A percentile compares a stretch with the other conserved stretches of the same genome.
phyloP scores from a whole-genome alignment of 1,284 basidiomycete species.

The Fomitopsis palustris region DNA sequence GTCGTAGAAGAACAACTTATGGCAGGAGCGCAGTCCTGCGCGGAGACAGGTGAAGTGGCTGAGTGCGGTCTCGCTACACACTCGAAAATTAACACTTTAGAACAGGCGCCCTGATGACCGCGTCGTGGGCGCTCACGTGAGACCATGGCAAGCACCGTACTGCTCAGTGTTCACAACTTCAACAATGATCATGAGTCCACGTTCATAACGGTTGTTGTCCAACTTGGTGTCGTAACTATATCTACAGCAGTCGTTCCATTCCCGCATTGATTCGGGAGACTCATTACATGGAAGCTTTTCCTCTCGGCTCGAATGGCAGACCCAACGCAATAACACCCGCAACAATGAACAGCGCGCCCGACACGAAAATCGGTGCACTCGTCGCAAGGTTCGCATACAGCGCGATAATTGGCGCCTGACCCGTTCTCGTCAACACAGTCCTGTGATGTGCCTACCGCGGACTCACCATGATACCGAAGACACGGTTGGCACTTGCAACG shows the following conservation, averaged over 20 bases:
- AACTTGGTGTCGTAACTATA: too few relatives aligned
- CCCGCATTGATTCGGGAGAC: not conserved
- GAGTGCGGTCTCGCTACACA: too few relatives aligned
- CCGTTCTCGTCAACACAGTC: not conserved
- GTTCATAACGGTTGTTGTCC: too few relatives aligned
- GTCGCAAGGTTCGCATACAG: slow-evolving; percentile 58
- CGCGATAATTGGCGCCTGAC: slow-evolving; percentile 63
- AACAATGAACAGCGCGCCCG: slow-evolving; percentile 61
- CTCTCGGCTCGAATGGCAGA: slow-evolving; percentile 70
- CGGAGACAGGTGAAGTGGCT: too few relatives aligned
- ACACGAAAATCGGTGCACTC: slow-evolving; percentile 68
- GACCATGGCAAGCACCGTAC: too few relatives aligned
- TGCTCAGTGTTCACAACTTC: too few relatives aligned
- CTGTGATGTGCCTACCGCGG: not conserved
- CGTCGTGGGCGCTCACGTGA: not conserved
- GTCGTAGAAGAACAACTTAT: too few relatives aligned
- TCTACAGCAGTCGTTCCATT: too few relatives aligned
- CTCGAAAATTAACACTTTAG: too few relatives aligned
- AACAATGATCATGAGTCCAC: too few relatives aligned
- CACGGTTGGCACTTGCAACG: slow-evolving; percentile 53
- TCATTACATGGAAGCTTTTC: slow-evolving; percentile 55
- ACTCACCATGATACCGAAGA: slow-evolving; percentile 62
- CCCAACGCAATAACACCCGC: slow-evolving; percentile 60
- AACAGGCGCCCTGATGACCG: too few relatives aligned
- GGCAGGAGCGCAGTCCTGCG: too few relatives aligned